Conservation (phyloP, 805 yeast species). For the Cyberlindnera xylosilytica region DNA sequence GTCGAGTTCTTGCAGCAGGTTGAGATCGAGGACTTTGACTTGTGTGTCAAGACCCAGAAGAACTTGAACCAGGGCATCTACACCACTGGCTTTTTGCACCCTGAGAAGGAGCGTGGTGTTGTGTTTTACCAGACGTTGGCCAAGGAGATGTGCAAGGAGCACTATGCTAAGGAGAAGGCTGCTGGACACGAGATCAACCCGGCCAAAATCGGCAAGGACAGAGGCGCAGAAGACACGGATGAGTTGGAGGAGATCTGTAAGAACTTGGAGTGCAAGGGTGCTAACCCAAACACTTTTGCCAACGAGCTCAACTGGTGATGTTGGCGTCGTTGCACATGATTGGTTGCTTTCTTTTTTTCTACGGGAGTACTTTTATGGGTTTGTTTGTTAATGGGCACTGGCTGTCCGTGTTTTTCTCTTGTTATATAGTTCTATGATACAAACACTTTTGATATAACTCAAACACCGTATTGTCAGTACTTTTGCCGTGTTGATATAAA, state of each 20-base stretch:
- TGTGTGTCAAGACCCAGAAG: constrained; percentile 57
- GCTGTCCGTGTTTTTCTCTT: no score
- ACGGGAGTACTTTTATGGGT: no score
- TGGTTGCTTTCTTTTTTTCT: no score
- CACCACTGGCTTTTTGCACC: constrained; percentile 57
- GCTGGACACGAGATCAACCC: constrained; percentile 50
- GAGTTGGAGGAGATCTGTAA: constrained; percentile 50
- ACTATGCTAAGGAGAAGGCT: constrained; percentile 42
- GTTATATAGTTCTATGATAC: no score
- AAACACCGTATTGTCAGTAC: no score
- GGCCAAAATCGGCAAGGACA: constrained; percentile 38
- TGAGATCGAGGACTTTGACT: constrained; percentile 58
- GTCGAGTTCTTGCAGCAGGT: constrained; percentile 62
- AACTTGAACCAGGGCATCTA: constrained; percentile 60
- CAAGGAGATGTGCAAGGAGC: constrained; percentile 55
- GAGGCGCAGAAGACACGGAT: constrained; percentile 39
- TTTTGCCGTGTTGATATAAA: no score
- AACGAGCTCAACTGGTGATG: constrained; percentile 27
- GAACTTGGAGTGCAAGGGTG: constrained; percentile 47
- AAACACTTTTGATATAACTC: no score
- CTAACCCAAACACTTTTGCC: constrained; percentile 34
- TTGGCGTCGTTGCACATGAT: background rate
- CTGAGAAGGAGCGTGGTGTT: constrained; percentile 57
- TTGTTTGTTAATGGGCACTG: no score
- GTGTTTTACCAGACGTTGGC: constrained; percentile 54